Conservation (phyloP, 495 filamentous ascomycete genomes). For the Chaetomium cochliodes region DNA sequence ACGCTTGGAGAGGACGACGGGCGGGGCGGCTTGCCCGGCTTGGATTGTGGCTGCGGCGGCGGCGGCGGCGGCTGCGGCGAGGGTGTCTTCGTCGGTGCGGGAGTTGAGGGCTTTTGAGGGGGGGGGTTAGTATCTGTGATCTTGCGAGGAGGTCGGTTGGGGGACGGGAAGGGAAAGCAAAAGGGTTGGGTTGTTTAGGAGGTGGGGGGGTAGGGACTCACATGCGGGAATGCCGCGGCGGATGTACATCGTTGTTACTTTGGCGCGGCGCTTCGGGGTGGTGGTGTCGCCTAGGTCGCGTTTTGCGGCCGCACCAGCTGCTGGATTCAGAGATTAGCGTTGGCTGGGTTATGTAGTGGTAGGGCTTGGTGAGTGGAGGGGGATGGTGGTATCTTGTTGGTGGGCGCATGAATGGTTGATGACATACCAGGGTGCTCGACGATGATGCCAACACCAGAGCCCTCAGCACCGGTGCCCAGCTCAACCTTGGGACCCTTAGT, state of each 20-base stretch:
- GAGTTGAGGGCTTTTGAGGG: conserved; percentile 37
- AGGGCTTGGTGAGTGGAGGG: neutral
- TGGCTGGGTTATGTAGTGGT: neutral
- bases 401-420: no score
- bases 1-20: conserved; percentile 28
- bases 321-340: no score
- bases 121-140: conserved; percentile 17
- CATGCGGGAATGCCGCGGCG: conserved; percentile 45
- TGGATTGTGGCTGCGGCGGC: conserved; percentile 26
- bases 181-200: no score
- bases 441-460: conserved; percentile 51
- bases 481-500: conserved; percentile 47
- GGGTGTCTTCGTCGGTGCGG: conserved; percentile 28
- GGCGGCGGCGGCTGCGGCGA: conserved; percentile 22
- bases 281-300: conserved; percentile 33
- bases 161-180: conserved; percentile 1
- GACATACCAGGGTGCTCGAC: conserved; percentile 43
- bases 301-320: conserved; percentile 26
- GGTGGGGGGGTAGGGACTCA: conserved; percentile 30
- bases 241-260: conserved; percentile 53
- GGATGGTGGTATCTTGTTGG: neutral
- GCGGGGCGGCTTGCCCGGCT: neutral
- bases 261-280: conserved; percentile 40
- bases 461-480: conserved; percentile 49
- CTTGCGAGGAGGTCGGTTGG: conserved; percentile 18